Evolutionary conservation across 2,329 filamentous ascomycete species (phyloP).

Genomic region (Beauveria varroae): DNA sequence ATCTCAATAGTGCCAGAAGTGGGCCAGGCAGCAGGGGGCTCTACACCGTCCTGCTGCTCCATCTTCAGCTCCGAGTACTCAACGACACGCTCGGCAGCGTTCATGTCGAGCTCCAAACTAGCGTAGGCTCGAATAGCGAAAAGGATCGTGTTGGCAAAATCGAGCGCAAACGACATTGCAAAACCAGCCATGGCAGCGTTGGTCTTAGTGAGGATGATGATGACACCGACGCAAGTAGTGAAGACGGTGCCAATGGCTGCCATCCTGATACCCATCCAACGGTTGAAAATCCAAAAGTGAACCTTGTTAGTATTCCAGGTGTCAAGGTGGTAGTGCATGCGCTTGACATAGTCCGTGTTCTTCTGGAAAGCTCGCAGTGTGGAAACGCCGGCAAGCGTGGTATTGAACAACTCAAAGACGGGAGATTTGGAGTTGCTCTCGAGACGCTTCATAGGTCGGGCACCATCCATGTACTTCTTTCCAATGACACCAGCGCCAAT

Average conservation of each 20-base stretch:
- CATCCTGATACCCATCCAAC: constrained; percentile 72
- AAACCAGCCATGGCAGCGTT: constrained; percentile 70
- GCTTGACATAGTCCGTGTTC: constrained; percentile 54
- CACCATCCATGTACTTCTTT: constrained; percentile 57
- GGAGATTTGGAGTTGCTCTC: constrained; percentile 73
- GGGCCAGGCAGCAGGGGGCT: constrained; percentile 67
- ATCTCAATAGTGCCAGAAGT: constrained; percentile 66
- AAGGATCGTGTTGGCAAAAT: constrained; percentile 57
- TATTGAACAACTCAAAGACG: constrained; percentile 72
- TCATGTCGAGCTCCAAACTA: constrained; percentile 70
- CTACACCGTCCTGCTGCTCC: constrained; percentile 54
- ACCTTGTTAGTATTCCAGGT: constrained; percentile 57
- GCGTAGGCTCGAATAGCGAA: constrained; percentile 62
- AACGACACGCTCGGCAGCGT: constrained; percentile 66
- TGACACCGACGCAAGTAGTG: constrained; percentile 53
- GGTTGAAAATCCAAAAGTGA: constrained; percentile 65
- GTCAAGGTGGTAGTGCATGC: constrained; percentile 65
- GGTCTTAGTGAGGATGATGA: constrained; percentile 52
- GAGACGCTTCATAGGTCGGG: constrained; percentile 67
- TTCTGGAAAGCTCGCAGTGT: constrained; percentile 74
- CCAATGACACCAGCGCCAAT: constrained; percentile 51
- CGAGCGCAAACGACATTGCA: constrained; percentile 64
- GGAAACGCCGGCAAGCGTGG: constrained; percentile 61
- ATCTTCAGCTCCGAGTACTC: constrained; percentile 66
- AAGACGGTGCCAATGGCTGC: constrained; percentile 62